Conservation (phyloP, 768 basidiomycete species). For the Russula sp. region DNA sequence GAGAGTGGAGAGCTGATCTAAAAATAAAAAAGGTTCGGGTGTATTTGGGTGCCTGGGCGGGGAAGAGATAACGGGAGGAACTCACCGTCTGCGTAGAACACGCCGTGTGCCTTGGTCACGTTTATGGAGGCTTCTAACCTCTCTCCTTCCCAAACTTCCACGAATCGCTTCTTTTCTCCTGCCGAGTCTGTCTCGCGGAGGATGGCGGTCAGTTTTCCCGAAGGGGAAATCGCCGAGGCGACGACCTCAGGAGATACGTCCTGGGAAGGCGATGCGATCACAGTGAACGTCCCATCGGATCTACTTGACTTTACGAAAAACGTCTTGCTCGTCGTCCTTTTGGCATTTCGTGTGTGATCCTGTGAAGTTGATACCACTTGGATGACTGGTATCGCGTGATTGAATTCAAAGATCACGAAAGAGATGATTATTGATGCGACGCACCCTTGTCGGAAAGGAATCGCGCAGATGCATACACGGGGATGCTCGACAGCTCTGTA, state of each 20-base stretch:
- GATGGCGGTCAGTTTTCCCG: constrained; percentile 31
- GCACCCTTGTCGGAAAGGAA: constrained; percentile 29
- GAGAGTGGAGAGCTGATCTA: constrained; percentile 26
- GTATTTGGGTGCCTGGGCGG: not conserved
- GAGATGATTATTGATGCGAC: not conserved
- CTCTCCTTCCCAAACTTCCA: constrained; percentile 36
- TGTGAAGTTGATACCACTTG: constrained; percentile 22
- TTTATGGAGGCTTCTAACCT: constrained; percentile 19
- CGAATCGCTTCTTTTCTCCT: constrained; percentile 31
- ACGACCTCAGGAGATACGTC: constrained; percentile 31
- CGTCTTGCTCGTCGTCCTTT: constrained; percentile 26
- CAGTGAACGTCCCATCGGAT: constrained; percentile 21
- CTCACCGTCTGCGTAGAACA: constrained; percentile 35
- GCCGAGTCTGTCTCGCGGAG: constrained; percentile 30
- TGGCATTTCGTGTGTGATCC: constrained; percentile 26
- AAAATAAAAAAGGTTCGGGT: not conserved
- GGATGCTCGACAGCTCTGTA: constrained; percentile 24
- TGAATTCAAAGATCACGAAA: not conserved
- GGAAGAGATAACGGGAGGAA: not conserved
- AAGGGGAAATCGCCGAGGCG: constrained; percentile 31
- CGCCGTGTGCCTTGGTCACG: constrained; percentile 32
- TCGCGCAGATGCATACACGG: constrained; percentile 20
- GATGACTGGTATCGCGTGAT: constrained; percentile 17
- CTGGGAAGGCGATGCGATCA: constrained; percentile 24
- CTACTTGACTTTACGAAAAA: constrained; percentile 21